Evolutionary conservation across 305 asterid species (phyloP).

Genomic region (Fraxinus sp.): DNA sequence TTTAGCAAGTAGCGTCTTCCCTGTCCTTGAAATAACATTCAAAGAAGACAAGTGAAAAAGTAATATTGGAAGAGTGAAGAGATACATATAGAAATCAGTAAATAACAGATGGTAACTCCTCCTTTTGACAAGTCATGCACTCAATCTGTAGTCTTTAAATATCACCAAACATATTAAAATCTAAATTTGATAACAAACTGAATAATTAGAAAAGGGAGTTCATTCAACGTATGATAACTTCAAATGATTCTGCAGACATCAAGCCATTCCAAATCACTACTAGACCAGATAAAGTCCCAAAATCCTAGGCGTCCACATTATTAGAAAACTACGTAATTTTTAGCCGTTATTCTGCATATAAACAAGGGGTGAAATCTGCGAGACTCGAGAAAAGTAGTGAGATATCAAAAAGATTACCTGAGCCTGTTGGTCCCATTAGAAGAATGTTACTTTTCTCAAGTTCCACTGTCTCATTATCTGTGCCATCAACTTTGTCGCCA

Average conservation of each 20-base stretch:
- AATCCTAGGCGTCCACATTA: not conserved
- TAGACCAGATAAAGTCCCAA: constrained; percentile 14
- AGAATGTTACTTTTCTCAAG: constrained; percentile 98
- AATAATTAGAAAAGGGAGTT: not conserved
- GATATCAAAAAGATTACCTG: constrained; percentile 64
- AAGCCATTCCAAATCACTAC: constrained; percentile 8
- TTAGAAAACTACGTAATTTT: constrained; percentile 4
- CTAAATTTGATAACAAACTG: not conserved
- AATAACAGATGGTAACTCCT: not conserved
- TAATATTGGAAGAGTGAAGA: constrained; percentile 25
- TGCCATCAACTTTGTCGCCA: constrained; percentile 45
- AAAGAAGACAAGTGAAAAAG: constrained; percentile 58
- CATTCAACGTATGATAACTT: not conserved
- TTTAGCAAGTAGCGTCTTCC: constrained; percentile 96
- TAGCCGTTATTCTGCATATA: constrained; percentile 8
- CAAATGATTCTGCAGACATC: not conserved
- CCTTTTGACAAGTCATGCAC: not conserved
- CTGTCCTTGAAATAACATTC: constrained; percentile 82
- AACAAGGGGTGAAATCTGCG: not conserved
- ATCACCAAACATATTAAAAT: constrained; percentile 10
- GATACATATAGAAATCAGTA: not conserved
- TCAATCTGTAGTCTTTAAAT: not conserved
- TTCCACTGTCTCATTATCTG: constrained; percentile 69
- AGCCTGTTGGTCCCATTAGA: constrained; percentile 96
- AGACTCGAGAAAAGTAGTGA: constrained; percentile 12